phyloP scores from a whole-genome alignment of 495 filamentous ascomycete species.

The Mytilinidion resinicola region DNA sequence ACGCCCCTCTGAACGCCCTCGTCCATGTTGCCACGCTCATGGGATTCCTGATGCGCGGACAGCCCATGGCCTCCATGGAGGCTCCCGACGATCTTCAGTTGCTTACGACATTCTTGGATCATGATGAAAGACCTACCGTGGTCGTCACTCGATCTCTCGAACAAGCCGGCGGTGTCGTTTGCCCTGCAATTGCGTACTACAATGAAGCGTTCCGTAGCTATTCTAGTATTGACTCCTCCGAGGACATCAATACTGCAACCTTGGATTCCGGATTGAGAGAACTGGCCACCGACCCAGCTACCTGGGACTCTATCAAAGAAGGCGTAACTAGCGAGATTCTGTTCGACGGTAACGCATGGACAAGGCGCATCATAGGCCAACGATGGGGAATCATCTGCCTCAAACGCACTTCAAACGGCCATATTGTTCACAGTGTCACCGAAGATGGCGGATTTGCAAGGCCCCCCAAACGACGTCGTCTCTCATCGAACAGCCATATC shows the following conservation, averaged over 20 bases:
- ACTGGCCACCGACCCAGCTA: not conserved
- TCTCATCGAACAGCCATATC: not conserved
- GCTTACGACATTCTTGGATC: not conserved
- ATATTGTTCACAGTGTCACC: no score
- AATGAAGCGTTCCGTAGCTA: not conserved
- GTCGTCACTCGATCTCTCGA: not conserved
- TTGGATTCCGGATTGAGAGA: not conserved
- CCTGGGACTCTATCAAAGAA: not conserved
- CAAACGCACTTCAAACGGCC: not conserved
- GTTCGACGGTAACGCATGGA: not conserved
- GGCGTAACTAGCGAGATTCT: not conserved
- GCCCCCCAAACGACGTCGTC: not conserved
- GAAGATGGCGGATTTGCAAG: not conserved
- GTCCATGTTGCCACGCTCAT: no score
- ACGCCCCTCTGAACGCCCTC: no score
- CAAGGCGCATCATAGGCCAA: not conserved
- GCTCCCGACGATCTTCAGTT: not conserved
- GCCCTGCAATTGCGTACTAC: not conserved
- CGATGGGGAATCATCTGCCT: not conserved
- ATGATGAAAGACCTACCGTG: conserved; percentile 1
- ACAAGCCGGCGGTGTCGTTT: no score
- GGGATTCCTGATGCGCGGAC: no score
- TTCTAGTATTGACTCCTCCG: not conserved
- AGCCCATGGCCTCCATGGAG: no score
- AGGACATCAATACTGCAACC: not conserved